Evolutionary conservation across 441 rosid species (phyloP).

Genomic region (Omphalea diandra): DNA sequence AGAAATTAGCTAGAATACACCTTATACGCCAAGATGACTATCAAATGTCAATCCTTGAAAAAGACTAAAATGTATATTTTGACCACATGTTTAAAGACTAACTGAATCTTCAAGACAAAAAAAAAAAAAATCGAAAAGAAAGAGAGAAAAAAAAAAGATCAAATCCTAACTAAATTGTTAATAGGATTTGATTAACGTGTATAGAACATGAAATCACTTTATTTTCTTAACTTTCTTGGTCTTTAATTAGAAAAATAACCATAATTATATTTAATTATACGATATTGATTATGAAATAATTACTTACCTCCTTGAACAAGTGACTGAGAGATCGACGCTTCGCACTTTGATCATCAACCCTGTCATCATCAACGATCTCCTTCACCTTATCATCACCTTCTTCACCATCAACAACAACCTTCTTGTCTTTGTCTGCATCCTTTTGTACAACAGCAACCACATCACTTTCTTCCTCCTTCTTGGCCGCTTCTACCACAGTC

Average conservation of each 20-base stretch:
- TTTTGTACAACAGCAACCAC: not conserved
- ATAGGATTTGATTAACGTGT: not conserved
- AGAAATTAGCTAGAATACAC: not conserved
- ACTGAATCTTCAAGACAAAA: not conserved
- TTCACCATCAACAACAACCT: conserved; percentile 25
- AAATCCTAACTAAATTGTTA: not conserved
- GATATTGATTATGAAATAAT: not conserved
- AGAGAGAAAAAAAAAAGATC: not conserved
- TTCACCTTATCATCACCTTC: conserved; percentile 32
- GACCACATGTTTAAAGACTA: not conserved
- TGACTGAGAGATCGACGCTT: conserved; percentile 54
- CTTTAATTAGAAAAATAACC: not conserved
- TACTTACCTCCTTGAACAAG: conserved; percentile 55
- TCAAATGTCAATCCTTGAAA: not conserved
- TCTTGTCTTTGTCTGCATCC: conserved; percentile 25
- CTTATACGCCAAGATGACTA: not conserved
- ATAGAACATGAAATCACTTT: not conserved
- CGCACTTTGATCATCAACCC: conserved; percentile 27
- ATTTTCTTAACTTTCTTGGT: not conserved
- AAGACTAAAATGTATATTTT: not conserved
- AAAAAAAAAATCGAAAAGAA: not conserved
- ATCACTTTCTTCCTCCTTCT: conserved; percentile 17
- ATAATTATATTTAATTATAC: not conserved
- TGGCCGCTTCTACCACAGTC: too few relatives aligned
- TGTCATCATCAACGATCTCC: conserved; percentile 35